Percentiles rank a stretch among this genome's conserved stretches.
Evolutionary conservation across 2,329 filamentous ascomycete species (phyloP).

Genomic region (Fusarium metavorans): DNA sequence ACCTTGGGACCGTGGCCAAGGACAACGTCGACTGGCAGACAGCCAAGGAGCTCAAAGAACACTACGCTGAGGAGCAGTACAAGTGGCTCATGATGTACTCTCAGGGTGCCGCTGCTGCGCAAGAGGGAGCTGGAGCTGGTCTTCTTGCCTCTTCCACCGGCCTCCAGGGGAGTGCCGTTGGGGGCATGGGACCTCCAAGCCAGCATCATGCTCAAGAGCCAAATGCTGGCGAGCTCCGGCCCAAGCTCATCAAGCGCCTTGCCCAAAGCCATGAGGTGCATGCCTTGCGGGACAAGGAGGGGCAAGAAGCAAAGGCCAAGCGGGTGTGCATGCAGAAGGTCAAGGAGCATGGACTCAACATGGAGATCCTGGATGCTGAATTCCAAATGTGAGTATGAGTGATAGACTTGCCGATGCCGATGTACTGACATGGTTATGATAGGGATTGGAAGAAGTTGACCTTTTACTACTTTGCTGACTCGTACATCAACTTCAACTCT

Average conservation of each 20-base stretch:
- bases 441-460: constrained; percentile 99
- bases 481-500: constrained; percentile 99
- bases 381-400: constrained; percentile 89
- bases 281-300: constrained; percentile 92
- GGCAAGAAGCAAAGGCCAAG: constrained; percentile 97
- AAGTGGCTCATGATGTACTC: constrained; percentile 99
- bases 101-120: constrained; percentile 74
- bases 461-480: constrained; percentile 98
- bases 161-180: constrained; percentile 77
- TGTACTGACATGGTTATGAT: constrained; percentile 28
- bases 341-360: constrained; percentile 91
- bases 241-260: constrained; percentile 95
- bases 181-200: constrained; percentile 81
- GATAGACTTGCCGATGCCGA: neutral
- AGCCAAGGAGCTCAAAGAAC: constrained; percentile 89
- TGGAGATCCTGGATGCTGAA: constrained; percentile 98
- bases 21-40: constrained; percentile 89
- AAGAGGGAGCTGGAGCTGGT: constrained; percentile 71
- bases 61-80: constrained; percentile 95
- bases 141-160: constrained; percentile 73
- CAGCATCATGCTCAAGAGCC: constrained; percentile 81
- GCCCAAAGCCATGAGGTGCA: constrained; percentile 93
- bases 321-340: constrained; percentile 97
- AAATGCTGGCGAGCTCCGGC: constrained; percentile 82
- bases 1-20: constrained; percentile 91